phyloP scores from a whole-genome alignment of 257 asterid genomes.

The Solanum sejunctum region DNA sequence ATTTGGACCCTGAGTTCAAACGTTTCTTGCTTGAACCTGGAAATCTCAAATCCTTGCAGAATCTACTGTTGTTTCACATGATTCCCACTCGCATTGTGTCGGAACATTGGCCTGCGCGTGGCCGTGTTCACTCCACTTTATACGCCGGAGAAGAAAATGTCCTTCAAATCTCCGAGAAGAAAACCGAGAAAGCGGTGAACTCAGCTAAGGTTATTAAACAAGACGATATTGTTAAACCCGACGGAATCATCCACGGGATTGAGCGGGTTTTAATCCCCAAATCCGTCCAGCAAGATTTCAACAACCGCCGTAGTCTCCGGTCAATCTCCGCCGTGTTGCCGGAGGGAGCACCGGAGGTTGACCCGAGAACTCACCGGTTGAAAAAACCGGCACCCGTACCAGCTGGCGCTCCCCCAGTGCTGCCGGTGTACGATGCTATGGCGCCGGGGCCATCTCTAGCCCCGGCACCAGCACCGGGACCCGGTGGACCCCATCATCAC shows the following conservation, averaged over 20 bases:
- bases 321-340: slow-evolving; percentile 78
- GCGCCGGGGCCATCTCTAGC: slow-evolving; percentile 16
- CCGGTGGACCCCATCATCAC: slow-evolving; percentile 86
- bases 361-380: slow-evolving; percentile 50
- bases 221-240: slow-evolving; percentile 67
- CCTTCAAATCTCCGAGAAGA: not conserved
- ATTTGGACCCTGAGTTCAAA: slow-evolving; percentile 89
- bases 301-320: slow-evolving; percentile 47
- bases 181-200: not conserved
- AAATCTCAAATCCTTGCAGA: slow-evolving; percentile 63
- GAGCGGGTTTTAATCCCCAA: slow-evolving; percentile 40
- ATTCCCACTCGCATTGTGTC: slow-evolving; percentile 70
- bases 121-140: not conserved
- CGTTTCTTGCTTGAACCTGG: slow-evolving; percentile 74
- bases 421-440: slow-evolving; percentile 7
- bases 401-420: slow-evolving; percentile 9
- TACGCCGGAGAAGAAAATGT: not conserved
- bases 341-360: slow-evolving; percentile 80
- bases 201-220: not conserved
- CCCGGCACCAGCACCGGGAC: slow-evolving; percentile 95
- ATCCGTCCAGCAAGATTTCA: slow-evolving; percentile 12
- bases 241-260: slow-evolving; percentile 94
- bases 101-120: not conserved
- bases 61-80: slow-evolving; percentile 63
- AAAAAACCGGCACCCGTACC: slow-evolving; percentile 2